Conservation (phyloP, 441 rosid genomes). For the Croton setiger region DNA sequence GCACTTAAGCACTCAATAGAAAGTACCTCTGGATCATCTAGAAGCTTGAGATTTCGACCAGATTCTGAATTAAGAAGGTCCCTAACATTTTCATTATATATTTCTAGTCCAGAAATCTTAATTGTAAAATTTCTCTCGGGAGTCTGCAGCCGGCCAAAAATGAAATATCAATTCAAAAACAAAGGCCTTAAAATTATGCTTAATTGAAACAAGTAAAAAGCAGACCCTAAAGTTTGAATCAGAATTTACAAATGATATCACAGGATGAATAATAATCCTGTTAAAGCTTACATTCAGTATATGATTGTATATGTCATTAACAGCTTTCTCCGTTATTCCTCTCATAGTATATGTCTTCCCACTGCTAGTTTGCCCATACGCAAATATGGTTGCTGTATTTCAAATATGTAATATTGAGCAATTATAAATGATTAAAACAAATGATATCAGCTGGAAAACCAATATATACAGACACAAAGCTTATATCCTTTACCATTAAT, state of each 20-base stretch:
- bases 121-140: constrained; percentile 92
- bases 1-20: neutral
- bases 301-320: constrained; percentile 84
- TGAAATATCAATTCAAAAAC: constrained; percentile 11
- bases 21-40: constrained; percentile 95
- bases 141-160: constrained; percentile 46
- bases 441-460: neutral
- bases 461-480: neutral
- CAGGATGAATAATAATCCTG: constrained; percentile 5
- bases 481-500: constrained; percentile 60
- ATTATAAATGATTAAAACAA: neutral
- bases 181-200: neutral
- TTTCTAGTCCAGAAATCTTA: constrained; percentile 93
- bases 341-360: constrained; percentile 98
- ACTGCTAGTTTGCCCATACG: constrained; percentile 99
- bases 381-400: constrained; percentile 86
- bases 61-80: constrained; percentile 90
- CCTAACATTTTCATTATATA: constrained; percentile 91
- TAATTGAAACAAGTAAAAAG: neutral
- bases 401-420: neutral
- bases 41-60: constrained; percentile 88
- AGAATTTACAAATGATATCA: neutral
- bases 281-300: constrained; percentile 58
- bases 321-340: constrained; percentile 99
- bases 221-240: neutral